These are phyloP conservation scores for Amanita fuliginea DNA, from an alignment of 768 basidiomycete genomes.

Conservation along the genomic window DNA sequence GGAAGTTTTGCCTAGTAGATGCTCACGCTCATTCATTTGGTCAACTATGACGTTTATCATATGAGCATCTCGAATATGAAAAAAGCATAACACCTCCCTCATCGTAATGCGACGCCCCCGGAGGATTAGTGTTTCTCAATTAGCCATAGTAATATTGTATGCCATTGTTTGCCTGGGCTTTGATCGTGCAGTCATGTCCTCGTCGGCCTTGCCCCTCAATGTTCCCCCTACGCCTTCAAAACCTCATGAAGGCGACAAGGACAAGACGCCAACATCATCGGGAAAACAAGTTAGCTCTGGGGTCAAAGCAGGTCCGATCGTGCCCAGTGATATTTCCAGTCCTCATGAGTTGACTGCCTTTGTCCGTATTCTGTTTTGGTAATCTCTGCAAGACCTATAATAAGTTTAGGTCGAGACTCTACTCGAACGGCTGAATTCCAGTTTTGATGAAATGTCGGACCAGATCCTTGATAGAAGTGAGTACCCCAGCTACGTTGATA, in stretches of 20 bases:
- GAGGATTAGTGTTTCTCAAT: too few relatives aligned
- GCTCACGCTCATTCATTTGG: neutral
- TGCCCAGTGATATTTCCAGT: constrained; percentile 66
- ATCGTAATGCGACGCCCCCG: neutral
- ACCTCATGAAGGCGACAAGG: constrained; percentile 27
- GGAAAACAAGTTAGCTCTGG: constrained; percentile 24
- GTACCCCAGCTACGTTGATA: constrained; percentile 17
- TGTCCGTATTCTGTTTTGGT: constrained; percentile 36
- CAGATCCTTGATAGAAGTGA: constrained; percentile 80
- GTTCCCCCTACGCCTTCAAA: constrained; percentile 49
- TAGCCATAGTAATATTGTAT: neutral
- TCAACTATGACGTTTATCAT: neutral
- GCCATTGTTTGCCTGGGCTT: constrained; percentile 10
- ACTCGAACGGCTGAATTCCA: constrained; percentile 77
- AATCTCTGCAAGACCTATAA: constrained; percentile 1
- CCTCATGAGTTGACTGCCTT: constrained; percentile 93
- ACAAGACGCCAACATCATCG: constrained; percentile 41
- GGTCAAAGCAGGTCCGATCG: constrained; percentile 26
- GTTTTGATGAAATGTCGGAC: constrained; percentile 88
- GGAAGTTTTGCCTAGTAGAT: neutral
- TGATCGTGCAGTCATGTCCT: constrained; percentile 19
- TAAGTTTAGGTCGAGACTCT: constrained; percentile 69
- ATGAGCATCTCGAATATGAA: neutral
- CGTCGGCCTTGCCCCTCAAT: constrained; percentile 60
- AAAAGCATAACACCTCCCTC: neutral